Evolutionary conservation across 1,284 basidiomycete species (phyloP), one percentile per base, ranked within the genome.

Genomic region (Irpex sp.): DNA sequence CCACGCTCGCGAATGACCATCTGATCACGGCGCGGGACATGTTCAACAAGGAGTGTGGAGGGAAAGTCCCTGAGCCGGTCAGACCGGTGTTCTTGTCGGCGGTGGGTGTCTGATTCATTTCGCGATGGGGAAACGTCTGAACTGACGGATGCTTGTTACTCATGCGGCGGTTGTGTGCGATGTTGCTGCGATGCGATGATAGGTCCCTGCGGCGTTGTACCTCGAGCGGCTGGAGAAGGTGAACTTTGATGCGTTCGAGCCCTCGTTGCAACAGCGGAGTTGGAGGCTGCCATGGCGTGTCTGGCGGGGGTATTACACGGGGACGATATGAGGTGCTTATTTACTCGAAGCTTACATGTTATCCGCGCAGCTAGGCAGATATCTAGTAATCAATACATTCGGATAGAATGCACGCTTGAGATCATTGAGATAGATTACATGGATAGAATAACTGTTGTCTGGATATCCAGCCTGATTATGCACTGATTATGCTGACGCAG

Each of bases 1-100:
- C 96, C 15, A 93, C 91, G 8, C 77, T 92, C 17, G 96, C 94
- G 48, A 95, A 97, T 78, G 94, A 97, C 77, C 91, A 98, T 76
- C 75, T 98, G 66, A 82, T 90, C 68, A 95, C 94, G 2, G 93
- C 94, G 2, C 84, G 93, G 52, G 84, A 87, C 61, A 88, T 91
- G 82, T 84, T 96, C 71, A 85, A 56, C 17, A 56, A 86, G 68
- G 81, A 85, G 57, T 82, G 80, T 65, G 84, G 78, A 38, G 85
- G 31, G 19, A 85, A 79, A 69, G 83, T 93, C 56, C 92, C 92
- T 11, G 68, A 65, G 34, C 78, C 76, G 60, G 92, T 85, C 31
- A 85, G 93, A 81, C 90, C 92, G 3, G 81, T 95, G 31, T 94
- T 97, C 76, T 77, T 94, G 37, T 79, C 85, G 63, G 92, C 87